A percentile compares a stretch with the other conserved stretches of the same genome.
Conservation (phyloP, 163 green algal genomes). For the Scenedesmus sp. region DNA sequence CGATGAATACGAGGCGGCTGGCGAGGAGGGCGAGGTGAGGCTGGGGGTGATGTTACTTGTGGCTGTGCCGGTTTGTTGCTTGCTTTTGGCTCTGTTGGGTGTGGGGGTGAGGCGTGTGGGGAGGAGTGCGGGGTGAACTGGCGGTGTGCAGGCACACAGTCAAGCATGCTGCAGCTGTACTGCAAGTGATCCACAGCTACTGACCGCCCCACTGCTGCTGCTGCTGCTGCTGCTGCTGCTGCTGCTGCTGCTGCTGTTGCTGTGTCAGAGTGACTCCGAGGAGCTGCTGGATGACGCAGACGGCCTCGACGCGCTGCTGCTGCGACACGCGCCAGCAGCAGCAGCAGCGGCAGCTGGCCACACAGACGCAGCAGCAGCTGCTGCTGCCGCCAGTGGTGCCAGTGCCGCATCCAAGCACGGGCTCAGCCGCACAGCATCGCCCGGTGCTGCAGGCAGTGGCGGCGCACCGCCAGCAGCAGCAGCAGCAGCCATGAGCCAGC, state of each 20-base stretch:
- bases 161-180: too few relatives aligned
- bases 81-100: background rate
- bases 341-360: constrained; percentile 13
- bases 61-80: background rate
- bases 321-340: background rate
- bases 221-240: background rate
- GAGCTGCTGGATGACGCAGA: constrained; percentile 37
- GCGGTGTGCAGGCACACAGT: too few relatives aligned
- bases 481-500: background rate
- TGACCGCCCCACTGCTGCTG: background rate
- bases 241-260: background rate
- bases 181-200: background rate
- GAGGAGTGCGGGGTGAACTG: too few relatives aligned
- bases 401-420: background rate
- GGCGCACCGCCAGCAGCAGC: background rate
- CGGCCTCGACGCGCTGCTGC: background rate
- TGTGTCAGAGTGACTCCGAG: constrained; percentile 14
- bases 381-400: background rate
- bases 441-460: background rate
- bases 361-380: background rate
- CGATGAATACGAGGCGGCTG: background rate
- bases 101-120: too few relatives aligned
- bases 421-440: background rate
- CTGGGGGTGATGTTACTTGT: background rate
- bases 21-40: constrained; percentile 2